Evolutionary conservation across 768 basidiomycete genomes (phyloP), one percentile per base, ranked within the genome.

Genomic region (Termitomyces sp.): DNA sequence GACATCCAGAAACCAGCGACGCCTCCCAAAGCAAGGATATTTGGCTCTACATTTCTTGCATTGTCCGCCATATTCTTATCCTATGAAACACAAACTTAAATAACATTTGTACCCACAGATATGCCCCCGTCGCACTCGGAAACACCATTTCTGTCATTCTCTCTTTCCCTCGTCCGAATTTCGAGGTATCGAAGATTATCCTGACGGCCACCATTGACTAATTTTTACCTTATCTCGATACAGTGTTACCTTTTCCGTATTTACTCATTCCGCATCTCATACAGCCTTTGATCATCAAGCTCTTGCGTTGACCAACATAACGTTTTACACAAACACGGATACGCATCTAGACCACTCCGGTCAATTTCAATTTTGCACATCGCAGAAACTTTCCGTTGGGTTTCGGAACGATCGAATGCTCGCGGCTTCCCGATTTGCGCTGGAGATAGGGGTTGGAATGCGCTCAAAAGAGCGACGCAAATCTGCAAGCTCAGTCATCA

Each of bases 361-460:
- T 0, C 77, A 79, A 47, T 69, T 76, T 0, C 77, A 79, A 47
- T 69, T 76, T 65, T 77, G 33, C 77, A 77, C 61, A 67, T 74
- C 33, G 68, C 74, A 8, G 77, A 79, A 47, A 75, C 75, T 4
- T 71, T 78, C 42, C 58, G 70, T 28, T 77, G 75, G 77, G 60
- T 65, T 57, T 35, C 50, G 35, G 65, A 65, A 44, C 57, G 58
- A 5, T 35, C 58, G 0, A 32, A 16, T 77, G 72, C 65, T 78
- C 13, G 65, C 75, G 30, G 77, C 59, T 78, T 78, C 47, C 76
- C 77, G 0, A 45, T 78, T 20, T 78, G 75, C 32, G 72, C 68
- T 16, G 68, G 69, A 6, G 69, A 71, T 62, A 51, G 48, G 20
- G 74, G 74, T 24, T 72, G 70, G 69, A 50, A 66, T 8, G 73